These are phyloP conservation scores for Trichosporon faecale DNA, from an alignment of 1,284 basidiomycete genomes.

Conservation along the genomic window DNA sequence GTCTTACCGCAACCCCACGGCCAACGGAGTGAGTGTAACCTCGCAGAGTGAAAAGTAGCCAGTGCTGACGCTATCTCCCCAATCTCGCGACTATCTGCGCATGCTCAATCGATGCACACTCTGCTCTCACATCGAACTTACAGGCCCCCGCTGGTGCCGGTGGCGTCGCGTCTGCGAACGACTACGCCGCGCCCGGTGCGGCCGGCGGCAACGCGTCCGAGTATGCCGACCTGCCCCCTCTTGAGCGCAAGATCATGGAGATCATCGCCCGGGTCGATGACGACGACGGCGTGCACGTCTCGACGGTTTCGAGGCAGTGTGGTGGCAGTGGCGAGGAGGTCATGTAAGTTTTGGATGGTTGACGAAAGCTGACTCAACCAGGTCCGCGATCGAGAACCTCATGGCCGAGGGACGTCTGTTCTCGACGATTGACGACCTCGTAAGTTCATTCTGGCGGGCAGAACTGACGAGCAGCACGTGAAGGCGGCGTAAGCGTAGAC, in stretches of 20 bases:
- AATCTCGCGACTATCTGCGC: not conserved
- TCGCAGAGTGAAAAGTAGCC: not conserved
- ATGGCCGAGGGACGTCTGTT: slow-evolving; percentile 67
- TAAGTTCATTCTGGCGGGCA: slow-evolving; percentile 25
- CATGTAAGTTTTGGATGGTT: slow-evolving; percentile 49
- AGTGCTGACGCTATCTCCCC: not conserved
- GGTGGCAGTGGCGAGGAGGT: slow-evolving; percentile 41
- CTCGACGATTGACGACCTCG: slow-evolving; percentile 63
- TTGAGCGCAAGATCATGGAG: slow-evolving; percentile 66
- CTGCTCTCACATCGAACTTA: not conserved
- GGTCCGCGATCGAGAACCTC: slow-evolving; percentile 65
- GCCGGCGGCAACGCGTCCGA: slow-evolving; percentile 20
- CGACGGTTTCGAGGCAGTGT: slow-evolving; percentile 55
- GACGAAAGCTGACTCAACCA: slow-evolving; percentile 28
- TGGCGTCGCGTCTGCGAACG: slow-evolving; percentile 26
- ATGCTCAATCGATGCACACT: not conserved
- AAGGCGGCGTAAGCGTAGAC: slow-evolving; percentile 28
- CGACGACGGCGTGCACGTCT: slow-evolving; percentile 64
- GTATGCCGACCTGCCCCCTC: slow-evolving; percentile 59
- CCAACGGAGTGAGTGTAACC: slow-evolving; percentile 33
- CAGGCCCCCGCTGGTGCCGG: slow-evolving; percentile 12
- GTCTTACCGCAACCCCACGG: slow-evolving; percentile 52
- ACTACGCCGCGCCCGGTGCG: slow-evolving; percentile 36
- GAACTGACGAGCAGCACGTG: slow-evolving; percentile 31
- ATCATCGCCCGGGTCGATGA: slow-evolving; percentile 55